Base-by-base conservation (phyloP, 805 yeast genomes). In the Metschnikowia dekortorum region DNA sequence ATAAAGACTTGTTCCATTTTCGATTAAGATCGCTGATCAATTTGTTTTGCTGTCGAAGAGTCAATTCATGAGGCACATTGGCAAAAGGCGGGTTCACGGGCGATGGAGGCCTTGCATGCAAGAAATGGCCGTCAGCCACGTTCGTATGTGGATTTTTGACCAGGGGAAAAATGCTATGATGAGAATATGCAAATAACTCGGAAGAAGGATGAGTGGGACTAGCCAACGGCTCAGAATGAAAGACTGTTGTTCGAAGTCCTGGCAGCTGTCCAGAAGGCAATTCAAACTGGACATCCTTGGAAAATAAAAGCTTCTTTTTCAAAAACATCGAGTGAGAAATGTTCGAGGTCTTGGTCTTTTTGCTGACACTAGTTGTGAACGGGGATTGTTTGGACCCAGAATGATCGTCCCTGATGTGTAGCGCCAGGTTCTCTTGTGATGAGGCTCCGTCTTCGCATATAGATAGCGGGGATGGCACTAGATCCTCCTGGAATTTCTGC, bases 221-320 rank as follows among this genome's bases (percentile, higher is more conserved):
- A 32, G 41, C 35, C 10, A 43, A 42, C 8, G 50, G 36, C 18
- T 44, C 46, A 26, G 31, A 16, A 16, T 26, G 46, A 4, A 36
- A 44, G 16, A 10, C 28, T 26, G 33, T 11, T 36, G 53, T 30
- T 8, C 44, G 41, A 30, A 30, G 29, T 6, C 39, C 18, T 10
- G 16, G 35, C 22, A 38, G 39, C 16, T 56, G 56, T 41, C 53
- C 51, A 14, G 58, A 53, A 13, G 60, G 51, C 10, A 73, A 56
- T 58, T 73, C 78, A 14, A 70, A 47, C 53, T 72, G 74, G 8
- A 73, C 54, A 36, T 73, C 77, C 53, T 73, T 73, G 18, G 73
- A 67, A 47, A 62, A 63, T 1, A 70, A 52, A 11, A 65, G 48
- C 47, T 62, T 67, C 51, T 66, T 67, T 49, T 70, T 71, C 46